phyloP scores from a whole-genome alignment of 2,329 filamentous ascomycete species.

The Talaromyces sp. region DNA sequence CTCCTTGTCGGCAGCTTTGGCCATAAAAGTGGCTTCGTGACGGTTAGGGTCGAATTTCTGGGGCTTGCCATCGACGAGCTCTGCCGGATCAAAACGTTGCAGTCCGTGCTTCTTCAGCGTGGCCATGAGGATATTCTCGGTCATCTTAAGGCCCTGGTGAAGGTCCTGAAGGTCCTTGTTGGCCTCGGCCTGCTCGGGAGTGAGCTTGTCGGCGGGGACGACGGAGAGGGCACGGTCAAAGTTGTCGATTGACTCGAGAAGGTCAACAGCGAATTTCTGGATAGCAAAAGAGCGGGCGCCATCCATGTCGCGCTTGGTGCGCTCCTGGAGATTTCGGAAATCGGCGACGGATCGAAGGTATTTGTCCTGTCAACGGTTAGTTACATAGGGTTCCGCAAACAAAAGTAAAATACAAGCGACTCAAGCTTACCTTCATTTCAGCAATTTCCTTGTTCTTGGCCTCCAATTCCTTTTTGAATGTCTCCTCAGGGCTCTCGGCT shows the following conservation, averaged over 20 bases:
- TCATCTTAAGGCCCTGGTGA: constrained; percentile 91
- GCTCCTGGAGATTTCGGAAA: constrained; percentile 96
- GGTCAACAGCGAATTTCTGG: constrained; percentile 86
- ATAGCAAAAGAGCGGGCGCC: constrained; percentile 87
- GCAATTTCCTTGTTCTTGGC: constrained; percentile 65
- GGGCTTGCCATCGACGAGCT: constrained; percentile 46
- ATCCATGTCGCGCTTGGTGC: constrained; percentile 85
- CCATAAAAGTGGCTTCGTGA: constrained; percentile 95
- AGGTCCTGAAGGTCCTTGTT: constrained; percentile 73
- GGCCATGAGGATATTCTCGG: constrained; percentile 76
- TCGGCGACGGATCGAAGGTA: constrained; percentile 91
- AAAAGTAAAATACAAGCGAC: not conserved
- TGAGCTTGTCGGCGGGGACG: constrained; percentile 70
- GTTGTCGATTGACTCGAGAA: constrained; percentile 94
- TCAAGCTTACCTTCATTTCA: constrained; percentile 71
- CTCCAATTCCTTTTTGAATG: constrained; percentile 62
- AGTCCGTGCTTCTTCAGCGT: constrained; percentile 93
- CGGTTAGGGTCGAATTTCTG: constrained; percentile 94
- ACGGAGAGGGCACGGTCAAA: constrained; percentile 84
- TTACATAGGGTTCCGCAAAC: not conserved
- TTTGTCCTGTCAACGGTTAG: constrained; percentile 64
- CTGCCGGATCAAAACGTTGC: constrained; percentile 73
- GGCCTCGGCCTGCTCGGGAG: constrained; percentile 45
- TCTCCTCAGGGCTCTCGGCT: constrained; percentile 39
- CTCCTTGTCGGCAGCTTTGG: constrained; percentile 79